Evolutionary conservation across 768 basidiomycete genomes (phyloP), one percentile per base, ranked within the genome.

Genomic region (Tephrocybe sp.): DNA sequence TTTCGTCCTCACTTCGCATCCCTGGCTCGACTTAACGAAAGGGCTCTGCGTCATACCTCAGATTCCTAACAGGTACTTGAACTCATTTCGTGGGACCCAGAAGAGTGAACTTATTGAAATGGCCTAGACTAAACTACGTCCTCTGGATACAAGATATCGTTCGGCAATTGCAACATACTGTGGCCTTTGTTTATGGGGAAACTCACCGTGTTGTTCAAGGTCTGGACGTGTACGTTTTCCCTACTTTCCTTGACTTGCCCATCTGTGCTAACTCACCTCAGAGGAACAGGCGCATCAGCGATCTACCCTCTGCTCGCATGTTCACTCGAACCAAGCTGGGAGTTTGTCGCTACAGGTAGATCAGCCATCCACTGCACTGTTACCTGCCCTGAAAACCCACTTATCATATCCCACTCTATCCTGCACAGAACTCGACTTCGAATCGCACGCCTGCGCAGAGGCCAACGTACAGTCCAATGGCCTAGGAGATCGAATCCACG

Each of bases 291-390:
- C 0, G 85, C 93, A 6, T 90, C 90, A 0, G 88, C 83, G 0
- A 91, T 98, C 47, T 98, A 97, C 56, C 86, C 94, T 0, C 71
- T 97, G 1, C 72, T 98, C 0, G 80, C 74, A 0, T 86, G 84
- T 55, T 70, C 71, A 1, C 57, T 80, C 29, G 67, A 80, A 37
- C 61, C 71, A 4, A 62, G 53, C 3, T 90, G 87, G 83, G 59
- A 57, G 1, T 80, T 94, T 47, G 53, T 80, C 18, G 91, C 78
- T 0, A 91, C 90, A 38, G 91, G 91, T 87, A 38, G 21, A 57
- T 27, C 39, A 12, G 34, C 8, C 22, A 12, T 27, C 18, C n/a
- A 19, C n/a, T n/a, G n/a, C n/a, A n/a, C n/a, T n/a, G n/a, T n/a
- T n/a, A n/a, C n/a, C n/a, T n/a, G n/a, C 16, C 19, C 16, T 49